Evolutionary conservation across 169 alveolate genomes (phyloP), one percentile per base, ranked within the genome.

Genomic region (Eimeria necatrix): DNA sequence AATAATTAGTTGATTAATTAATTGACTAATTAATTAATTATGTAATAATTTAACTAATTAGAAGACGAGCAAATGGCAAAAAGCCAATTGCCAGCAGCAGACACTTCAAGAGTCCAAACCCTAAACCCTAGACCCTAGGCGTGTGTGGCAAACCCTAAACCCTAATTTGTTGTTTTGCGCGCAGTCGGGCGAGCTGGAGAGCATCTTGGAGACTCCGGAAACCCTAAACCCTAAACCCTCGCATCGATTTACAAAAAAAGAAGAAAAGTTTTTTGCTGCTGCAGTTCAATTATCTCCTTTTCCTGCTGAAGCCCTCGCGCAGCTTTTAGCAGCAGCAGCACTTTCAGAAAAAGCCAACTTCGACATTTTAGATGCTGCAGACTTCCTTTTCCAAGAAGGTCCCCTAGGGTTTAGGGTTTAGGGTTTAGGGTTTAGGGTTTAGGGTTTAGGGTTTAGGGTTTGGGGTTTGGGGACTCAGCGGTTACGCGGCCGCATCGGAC

Each of bases 281-380:
- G 91, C 91, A 51, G 71, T 83, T 18, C 91, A 74, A 12, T 26
- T 83, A 52, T 20, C 91, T 14, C 91, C 91, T 6, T 83, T 83
- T 26, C 91, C 91, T 16, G 91, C 59, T 5, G 91, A 83, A 16
- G 91, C 91, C 56, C 20, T 83, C 32, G 91, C 91, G 14, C 91
- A 83, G 76, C 70, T 53, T 22, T 18, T 16, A 22, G n/a, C 91
- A 4, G 32, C 56, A 16, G 52, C 60, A 24, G 5, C 14, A 4
- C 26, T 5, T 9, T 51, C 59, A 16, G 52, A 56, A n/a, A 22
- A 53, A 22, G 46, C 73, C 3, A 26, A 51, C 56, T 52, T 16
- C 24, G 91, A 83, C 56, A 16, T 83, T 41, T 10, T n/a, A 52
- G 91, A 51, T 18, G 91, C 91, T 32, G 91, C 91, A 1, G 91